These are phyloP conservation scores for Penicillium coffeae DNA, from an alignment of 495 filamentous ascomycete genomes.

Conservation along the genomic window DNA sequence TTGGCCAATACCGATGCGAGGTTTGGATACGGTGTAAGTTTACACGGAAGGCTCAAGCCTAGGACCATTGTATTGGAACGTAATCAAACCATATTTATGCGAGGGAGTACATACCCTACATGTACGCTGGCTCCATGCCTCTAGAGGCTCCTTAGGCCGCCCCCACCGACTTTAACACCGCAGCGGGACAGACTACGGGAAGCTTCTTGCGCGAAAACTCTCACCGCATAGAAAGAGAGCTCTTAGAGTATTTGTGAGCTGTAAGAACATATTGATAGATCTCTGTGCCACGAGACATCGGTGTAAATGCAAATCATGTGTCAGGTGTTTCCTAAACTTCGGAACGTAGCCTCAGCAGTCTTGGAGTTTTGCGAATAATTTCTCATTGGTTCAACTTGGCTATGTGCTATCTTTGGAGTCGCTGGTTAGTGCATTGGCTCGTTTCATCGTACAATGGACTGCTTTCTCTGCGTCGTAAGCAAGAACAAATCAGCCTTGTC, in stretches of 20 bases:
- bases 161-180: neutral
- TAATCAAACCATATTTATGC: neutral
- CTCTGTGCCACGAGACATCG: constrained; percentile 7
- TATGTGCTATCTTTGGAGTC: neutral
- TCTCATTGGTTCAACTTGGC: neutral
- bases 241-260: no score
- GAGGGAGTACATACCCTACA: neutral
- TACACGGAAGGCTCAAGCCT: neutral
- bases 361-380: neutral
- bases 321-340: constrained; percentile 5
- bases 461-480: neutral
- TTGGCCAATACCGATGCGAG: neutral
- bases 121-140: constrained; percentile 1
- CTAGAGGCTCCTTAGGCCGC: constrained; percentile 2
- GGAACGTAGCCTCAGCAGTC: constrained; percentile 11
- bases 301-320: constrained; percentile 12
- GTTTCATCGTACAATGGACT: neutral
- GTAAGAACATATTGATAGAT: neutral
- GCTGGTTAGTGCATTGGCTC: neutral
- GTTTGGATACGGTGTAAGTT: neutral
- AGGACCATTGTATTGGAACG: neutral
- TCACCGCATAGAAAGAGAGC: neutral
- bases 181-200: no score
- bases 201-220: neutral
- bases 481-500: no score